A percentile compares a stretch with the other conserved stretches of the same genome.
Evolutionary conservation across 768 basidiomycete genomes (phyloP).

Genomic region (Calocybe gangraenosa): DNA sequence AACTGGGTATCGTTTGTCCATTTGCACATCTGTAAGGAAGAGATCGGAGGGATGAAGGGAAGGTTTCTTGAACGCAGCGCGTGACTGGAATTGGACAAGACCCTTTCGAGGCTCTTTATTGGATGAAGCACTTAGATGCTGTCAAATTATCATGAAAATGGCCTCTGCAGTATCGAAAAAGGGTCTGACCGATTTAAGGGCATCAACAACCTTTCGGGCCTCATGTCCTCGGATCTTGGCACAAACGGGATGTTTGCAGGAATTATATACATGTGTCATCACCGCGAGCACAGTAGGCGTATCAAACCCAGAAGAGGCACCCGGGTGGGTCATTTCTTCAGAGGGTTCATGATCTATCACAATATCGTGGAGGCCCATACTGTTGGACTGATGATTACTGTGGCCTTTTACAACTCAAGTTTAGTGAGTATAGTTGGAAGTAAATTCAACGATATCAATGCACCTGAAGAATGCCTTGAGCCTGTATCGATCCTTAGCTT

Average conservation of each 20-base stretch:
- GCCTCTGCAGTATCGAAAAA: not conserved
- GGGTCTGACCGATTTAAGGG: not conserved
- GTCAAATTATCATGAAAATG: not conserved
- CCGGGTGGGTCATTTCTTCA: not conserved
- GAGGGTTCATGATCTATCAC: not conserved
- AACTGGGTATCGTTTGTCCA: constrained; percentile 2
- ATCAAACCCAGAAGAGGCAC: not conserved
- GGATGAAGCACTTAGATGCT: not conserved
- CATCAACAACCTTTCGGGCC: not conserved
- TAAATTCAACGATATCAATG: not conserved
- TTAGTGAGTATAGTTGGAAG: not conserved
- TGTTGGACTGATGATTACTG: not conserved
- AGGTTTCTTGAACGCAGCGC: not conserved
- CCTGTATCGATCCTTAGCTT: not conserved
- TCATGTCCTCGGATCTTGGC: not conserved
- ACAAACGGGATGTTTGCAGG: not conserved
- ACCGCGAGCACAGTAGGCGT: not conserved
- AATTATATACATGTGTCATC: not conserved
- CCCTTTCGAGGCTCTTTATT: not conserved
- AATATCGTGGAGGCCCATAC: not conserved
- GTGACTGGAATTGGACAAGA: not conserved
- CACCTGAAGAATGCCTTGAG: not conserved
- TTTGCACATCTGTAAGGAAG: not conserved
- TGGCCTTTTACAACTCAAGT: not conserved
- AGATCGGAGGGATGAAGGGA: not conserved